A percentile compares a stretch with the other conserved stretches of the same genome.
phyloP scores from a whole-genome alignment of 2,329 filamentous ascomycete species.

The Didymella pomorum region DNA sequence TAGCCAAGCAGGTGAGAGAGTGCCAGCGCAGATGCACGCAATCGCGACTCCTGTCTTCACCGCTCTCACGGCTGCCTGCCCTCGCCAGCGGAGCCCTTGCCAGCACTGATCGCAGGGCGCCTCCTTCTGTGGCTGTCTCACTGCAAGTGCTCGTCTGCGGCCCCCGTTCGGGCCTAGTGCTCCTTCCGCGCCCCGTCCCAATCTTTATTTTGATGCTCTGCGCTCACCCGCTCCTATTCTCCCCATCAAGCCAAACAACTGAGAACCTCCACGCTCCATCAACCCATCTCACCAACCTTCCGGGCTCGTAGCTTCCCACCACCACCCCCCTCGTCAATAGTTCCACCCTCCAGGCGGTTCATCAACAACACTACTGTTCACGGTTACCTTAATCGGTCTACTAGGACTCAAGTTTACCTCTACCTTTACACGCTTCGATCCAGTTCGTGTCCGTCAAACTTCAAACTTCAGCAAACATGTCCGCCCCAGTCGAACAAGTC shows the following conservation, averaged over 20 bases:
- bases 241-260: slow-evolving; percentile 48
- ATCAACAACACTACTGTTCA: slow-evolving; percentile 50
- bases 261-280: slow-evolving; percentile 41
- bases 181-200: slow-evolving; percentile 19
- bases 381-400: slow-evolving; percentile 51
- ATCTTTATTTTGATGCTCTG: slow-evolving; percentile 39
- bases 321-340: slow-evolving; percentile 61
- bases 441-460: slow-evolving; percentile 65
- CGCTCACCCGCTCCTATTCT: slow-evolving; percentile 39
- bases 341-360: slow-evolving; percentile 59
- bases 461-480: slow-evolving; percentile 75
- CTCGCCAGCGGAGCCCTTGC: slow-evolving; percentile 17
- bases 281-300: slow-evolving; percentile 43
- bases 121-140: slow-evolving; percentile 26
- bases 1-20: neutral
- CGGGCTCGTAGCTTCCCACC: slow-evolving; percentile 61
- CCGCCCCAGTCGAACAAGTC: slow-evolving; percentile 80
- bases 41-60: slow-evolving; percentile 8
- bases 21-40: neutral
- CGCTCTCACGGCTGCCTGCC: slow-evolving; percentile 17
- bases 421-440: slow-evolving; percentile 41
- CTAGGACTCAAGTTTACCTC: slow-evolving; percentile 57
- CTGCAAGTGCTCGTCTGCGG: slow-evolving; percentile 37
- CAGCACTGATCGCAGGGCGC: slow-evolving; percentile 13
- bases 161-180: slow-evolving; percentile 39